A percentile compares a stretch with the other conserved stretches of the same genome.
Conservation (phyloP, 2,329 filamentous ascomycete species). For the Sclerotiophoma versabilis region DNA sequence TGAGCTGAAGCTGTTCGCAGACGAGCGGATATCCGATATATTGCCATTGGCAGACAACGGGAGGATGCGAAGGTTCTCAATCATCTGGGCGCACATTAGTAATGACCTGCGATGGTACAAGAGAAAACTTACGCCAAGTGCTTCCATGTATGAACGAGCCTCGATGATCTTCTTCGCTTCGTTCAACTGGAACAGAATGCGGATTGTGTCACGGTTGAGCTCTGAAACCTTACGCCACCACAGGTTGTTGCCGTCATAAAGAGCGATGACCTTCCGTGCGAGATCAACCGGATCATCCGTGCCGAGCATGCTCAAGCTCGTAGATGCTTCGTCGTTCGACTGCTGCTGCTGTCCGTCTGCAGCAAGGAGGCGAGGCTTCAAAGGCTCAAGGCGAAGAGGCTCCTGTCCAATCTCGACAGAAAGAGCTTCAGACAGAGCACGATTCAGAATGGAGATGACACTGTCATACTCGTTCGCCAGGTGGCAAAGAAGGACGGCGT, state of each 20-base stretch:
- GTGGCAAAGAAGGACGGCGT: slow-evolving; percentile 93
- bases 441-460: slow-evolving; percentile 89
- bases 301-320: slow-evolving; percentile 68
- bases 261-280: slow-evolving; percentile 66
- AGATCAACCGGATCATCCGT: slow-evolving; percentile 72
- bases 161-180: slow-evolving; percentile 67
- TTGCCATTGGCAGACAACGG: slow-evolving; percentile 79
- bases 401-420: slow-evolving; percentile 85
- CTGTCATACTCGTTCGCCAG: slow-evolving; percentile 94
- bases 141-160: slow-evolving; percentile 64
- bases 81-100: slow-evolving; percentile 62
- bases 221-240: slow-evolving; percentile 67
- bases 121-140: slow-evolving; percentile 66
- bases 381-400: slow-evolving; percentile 76
- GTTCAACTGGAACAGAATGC: slow-evolving; percentile 66
- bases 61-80: slow-evolving; percentile 77
- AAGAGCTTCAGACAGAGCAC: slow-evolving; percentile 87
- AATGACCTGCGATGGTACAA: neutral
- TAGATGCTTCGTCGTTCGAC: slow-evolving; percentile 40
- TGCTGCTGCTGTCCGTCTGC: slow-evolving; percentile 39
- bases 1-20: slow-evolving; percentile 80
- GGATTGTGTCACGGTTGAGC: slow-evolving; percentile 65
- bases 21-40: slow-evolving; percentile 77
- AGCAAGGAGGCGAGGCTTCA: slow-evolving; percentile 70
- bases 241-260: slow-evolving; percentile 68